Percentiles rank a stretch among this genome's conserved stretches.
Conservation (phyloP, 1,284 basidiomycete genomes). For the Ceratobasidium sp. region DNA sequence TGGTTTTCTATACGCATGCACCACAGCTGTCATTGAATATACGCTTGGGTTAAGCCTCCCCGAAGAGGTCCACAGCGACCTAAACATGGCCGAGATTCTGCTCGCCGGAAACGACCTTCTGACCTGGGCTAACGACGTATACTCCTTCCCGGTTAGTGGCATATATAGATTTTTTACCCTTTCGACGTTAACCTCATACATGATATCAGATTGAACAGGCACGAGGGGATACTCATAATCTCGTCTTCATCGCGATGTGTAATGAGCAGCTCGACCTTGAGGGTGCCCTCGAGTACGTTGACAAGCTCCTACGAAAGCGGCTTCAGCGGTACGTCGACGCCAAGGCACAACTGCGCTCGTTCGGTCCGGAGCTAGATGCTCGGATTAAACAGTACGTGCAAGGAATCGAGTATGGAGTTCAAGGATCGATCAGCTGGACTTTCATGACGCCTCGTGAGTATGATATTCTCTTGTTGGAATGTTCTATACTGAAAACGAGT, state of each 20-base stretch:
- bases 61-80: neutral
- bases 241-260: constrained; percentile 65
- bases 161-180: neutral
- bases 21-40: constrained; percentile 58
- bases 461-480: neutral
- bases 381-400: constrained; percentile 60
- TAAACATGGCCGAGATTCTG: neutral
- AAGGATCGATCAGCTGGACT: constrained; percentile 66
- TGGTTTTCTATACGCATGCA: neutral
- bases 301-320: constrained; percentile 61
- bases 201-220: constrained; percentile 29
- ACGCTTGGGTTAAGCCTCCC: neutral
- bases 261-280: constrained; percentile 62
- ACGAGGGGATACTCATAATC: constrained; percentile 64
- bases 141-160: constrained; percentile 12
- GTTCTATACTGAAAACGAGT: neutral
- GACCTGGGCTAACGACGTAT: constrained; percentile 45
- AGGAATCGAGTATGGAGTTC: constrained; percentile 65
- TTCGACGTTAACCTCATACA: constrained; percentile 4
- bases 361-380: constrained; percentile 60
- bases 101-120: constrained; percentile 44
- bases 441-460: constrained; percentile 50
- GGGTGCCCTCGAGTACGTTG: constrained; percentile 61
- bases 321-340: constrained; percentile 61
- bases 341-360: constrained; percentile 61